Conservation (phyloP, 2,329 filamentous ascomycete species). For the Verticillium nubilum region DNA sequence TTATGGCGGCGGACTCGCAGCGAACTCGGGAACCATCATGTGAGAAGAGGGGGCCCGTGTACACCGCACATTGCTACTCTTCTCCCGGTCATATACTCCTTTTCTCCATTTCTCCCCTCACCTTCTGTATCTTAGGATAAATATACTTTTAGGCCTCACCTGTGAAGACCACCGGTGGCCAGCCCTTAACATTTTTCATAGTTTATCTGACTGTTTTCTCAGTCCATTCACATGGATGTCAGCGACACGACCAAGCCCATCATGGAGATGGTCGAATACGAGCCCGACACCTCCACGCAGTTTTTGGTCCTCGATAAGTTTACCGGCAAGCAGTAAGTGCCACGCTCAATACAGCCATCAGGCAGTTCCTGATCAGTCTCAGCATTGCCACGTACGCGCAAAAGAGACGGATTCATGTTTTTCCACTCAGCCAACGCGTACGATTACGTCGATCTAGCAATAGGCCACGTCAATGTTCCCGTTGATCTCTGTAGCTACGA, state of each 20-base stretch:
- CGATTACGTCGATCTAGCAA: constrained; percentile 9
- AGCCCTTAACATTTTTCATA: too few species aligned
- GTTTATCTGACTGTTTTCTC: too few species aligned
- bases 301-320: constrained; percentile 13
- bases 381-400: constrained; percentile 8
- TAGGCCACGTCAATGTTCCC: constrained; percentile 7
- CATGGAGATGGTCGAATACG: constrained; percentile 8
- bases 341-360: too few species aligned
- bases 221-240: constrained; percentile 12
- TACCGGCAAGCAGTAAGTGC: constrained; percentile 8
- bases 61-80: too few species aligned
- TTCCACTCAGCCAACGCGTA: constrained; percentile 15
- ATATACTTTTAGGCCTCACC: too few species aligned
- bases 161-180: too few species aligned
- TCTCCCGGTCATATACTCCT: too few species aligned
- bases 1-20: too few species aligned
- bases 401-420: constrained; percentile 10
- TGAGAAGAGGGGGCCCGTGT: too few species aligned
- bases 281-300: constrained; percentile 7
- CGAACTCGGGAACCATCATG: too few species aligned
- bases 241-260: constrained; percentile 14
- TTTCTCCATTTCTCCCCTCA: too few species aligned
- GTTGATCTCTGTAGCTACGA: constrained; percentile 15
- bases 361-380: neutral
- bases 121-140: too few species aligned